Evolutionary conservation across 768 basidiomycete species (phyloP).

Genomic region (Russula dissimulans): DNA sequence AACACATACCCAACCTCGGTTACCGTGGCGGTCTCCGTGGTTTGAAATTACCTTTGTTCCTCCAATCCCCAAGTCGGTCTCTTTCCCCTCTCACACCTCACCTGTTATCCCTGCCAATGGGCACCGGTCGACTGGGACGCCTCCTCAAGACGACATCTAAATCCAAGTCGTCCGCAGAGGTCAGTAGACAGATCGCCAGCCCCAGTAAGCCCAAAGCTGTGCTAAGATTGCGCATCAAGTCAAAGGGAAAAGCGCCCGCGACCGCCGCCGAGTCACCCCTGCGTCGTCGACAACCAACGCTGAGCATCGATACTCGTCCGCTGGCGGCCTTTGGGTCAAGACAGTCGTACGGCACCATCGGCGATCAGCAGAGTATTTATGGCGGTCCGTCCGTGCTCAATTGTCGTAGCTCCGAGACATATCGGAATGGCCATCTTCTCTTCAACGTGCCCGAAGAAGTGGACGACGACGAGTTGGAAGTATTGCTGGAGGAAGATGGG

Average conservation of each 20-base stretch:
- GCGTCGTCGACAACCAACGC: neutral
- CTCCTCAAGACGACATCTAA: conserved; percentile 1
- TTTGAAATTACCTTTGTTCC: neutral
- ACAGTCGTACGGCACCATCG: conserved; percentile 11
- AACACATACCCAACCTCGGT: neutral
- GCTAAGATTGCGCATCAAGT: neutral
- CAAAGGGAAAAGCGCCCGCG: conserved; percentile 13
- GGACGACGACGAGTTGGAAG: conserved; percentile 11
- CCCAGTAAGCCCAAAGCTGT: neutral
- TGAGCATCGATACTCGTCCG: conserved; percentile 8
- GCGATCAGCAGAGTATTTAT: neutral
- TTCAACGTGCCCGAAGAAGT: conserved; percentile 16
- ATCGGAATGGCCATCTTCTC: conserved; percentile 4
- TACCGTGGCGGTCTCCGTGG: neutral
- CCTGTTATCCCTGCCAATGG: neutral
- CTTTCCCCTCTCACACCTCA: neutral
- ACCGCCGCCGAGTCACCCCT: neutral
- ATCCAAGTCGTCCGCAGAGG: neutral
- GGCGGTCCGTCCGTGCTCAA: neutral
- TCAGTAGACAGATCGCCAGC: neutral
- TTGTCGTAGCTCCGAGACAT: conserved; percentile 10
- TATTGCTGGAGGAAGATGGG: conserved; percentile 11
- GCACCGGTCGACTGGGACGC: neutral
- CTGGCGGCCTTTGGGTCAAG: neutral
- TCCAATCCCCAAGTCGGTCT: neutral